Evolutionary conservation across 2,329 filamentous ascomycete species (phyloP), one percentile per base, ranked within the genome.

Genomic region (Exophiala lecanii-corni): DNA sequence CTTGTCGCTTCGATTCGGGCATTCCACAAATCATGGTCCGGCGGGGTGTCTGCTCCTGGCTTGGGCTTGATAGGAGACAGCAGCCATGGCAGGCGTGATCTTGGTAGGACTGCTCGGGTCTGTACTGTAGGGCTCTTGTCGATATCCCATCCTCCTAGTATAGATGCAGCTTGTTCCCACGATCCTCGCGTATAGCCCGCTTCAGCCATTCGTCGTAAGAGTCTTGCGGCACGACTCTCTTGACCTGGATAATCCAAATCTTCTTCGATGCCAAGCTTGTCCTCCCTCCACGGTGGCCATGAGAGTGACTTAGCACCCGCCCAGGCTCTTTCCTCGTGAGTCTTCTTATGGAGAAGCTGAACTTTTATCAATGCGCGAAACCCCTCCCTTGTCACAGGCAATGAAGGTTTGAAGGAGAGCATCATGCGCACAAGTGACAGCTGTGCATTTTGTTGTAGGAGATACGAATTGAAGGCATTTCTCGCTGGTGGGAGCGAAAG

Each of bases 211-310:
- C 73, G 72, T 28, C 63, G 60, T 34, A 82, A 58, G 4, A 77
- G 72, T 26, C 71, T 67, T 44, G 70, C 70, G n/a, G 78, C 76
- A 43, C 74, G 72, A 43, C 76, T 80, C 20, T 67, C 66, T 47
- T 76, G 76, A 45, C 76, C 72, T 30, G 78, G 72, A 34, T 72
- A 70, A 9, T 70, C 73, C 41, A 78, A 73, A 10, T 70, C 65
- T n/a, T 71, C 69, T 55, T 83, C 79, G 56, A 82, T 75, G 1
- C 76, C 78, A 12, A 76, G 72, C 40, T 69, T 75, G 35, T 78
- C 73, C 55, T 78, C 72, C 58, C 80, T 81, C 78, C 78, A 83
- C 0, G 79, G 79, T 10, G 79, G 79, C 79, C 79, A 83, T 5
- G 75, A 78, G 6, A 70, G 62, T 2, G 76, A 70, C 62, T 82